Conservation (phyloP, 768 basidiomycete species). For the Tephrocybe sp. region DNA sequence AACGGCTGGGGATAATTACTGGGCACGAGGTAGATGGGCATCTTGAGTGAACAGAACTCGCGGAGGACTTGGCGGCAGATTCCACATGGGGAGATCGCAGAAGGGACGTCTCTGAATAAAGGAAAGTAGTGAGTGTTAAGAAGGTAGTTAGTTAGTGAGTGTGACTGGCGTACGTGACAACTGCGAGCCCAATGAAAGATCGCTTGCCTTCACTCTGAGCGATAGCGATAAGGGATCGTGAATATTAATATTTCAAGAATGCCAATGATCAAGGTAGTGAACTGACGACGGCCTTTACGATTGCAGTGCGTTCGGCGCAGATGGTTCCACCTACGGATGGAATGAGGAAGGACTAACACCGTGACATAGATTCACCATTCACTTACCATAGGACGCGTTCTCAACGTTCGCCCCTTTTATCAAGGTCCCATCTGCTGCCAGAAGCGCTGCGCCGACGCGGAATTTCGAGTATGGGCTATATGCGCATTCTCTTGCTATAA, state of each 20-base stretch:
- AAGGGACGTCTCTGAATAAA: conserved; percentile 61
- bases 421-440: conserved; percentile 65
- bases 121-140: not conserved
- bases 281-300: conserved; percentile 91
- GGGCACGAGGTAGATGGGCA: conserved; percentile 72
- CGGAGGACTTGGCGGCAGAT: conserved; percentile 90
- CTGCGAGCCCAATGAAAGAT: conserved; percentile 72
- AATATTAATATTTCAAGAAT: not conserved
- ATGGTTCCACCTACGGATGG: conserved; percentile 70
- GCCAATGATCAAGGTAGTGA: not conserved
- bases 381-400: conserved; percentile 84
- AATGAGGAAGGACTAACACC: not conserved
- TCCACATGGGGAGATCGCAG: conserved; percentile 82
- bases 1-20: conserved; percentile 49
- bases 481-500: conserved; percentile 61
- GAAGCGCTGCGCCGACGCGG: conserved; percentile 85
- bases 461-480: conserved; percentile 92
- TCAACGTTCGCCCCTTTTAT: conserved; percentile 91
- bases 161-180: conserved; percentile 59
- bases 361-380: not conserved
- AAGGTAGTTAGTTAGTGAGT: not conserved
- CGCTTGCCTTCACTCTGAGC: conserved; percentile 74
- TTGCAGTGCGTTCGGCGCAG: conserved; percentile 92
- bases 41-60: conserved; percentile 76
- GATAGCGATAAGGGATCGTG: not conserved